Evolutionary conservation across 2,329 filamentous ascomycete species (phyloP), one percentile per base, ranked within the genome.

Genomic region (Aspergillus sp.): DNA sequence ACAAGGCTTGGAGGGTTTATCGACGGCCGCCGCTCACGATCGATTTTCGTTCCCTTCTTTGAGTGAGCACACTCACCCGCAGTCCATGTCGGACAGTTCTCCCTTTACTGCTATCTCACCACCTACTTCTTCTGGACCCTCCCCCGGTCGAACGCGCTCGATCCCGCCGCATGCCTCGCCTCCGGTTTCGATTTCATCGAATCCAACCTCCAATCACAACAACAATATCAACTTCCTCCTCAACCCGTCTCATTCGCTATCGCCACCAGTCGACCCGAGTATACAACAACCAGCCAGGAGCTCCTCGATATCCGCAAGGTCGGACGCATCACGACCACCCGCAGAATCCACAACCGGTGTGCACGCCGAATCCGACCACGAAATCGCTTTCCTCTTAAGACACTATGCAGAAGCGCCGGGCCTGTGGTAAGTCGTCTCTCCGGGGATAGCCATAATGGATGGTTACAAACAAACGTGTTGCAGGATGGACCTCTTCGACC

Each of bases 331-430:
- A 30, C 59, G 57, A 41, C 47, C 32, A n/a, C 45, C 50, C 32
- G 44, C 53, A 10, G 60, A 62, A 22, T 46, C 52, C n/a, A 55
- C 58, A 49, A 38, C 55, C 19, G 61, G 68, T 19, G 50, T 50
- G 4, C 52, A 63, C 19, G 60, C 60, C 13, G 71, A 76, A 25
- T 64, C 58, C 27, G 77, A 82, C 45, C 76, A 79, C 52, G 79
- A 83, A 56, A 72, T 79, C 49, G 75, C 79, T n/a, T 83, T 79
- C 55, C 68, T 83, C 1, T 65, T 83, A 44, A 69, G 80, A 22
- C 79, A 82, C 61, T 83, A 81, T 58, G 77, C 78, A 2, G 79
- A 83, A 62, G 74, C 74, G 0, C 74, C 80, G 20, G 80, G 79
- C 5, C 75, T 78, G 54, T 83, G 81, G 80, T 75, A 60, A 58